These are phyloP conservation scores for Fusarium transvaalense DNA, from an alignment of 2,329 filamentous ascomycete genomes.

Conservation along the genomic window DNA sequence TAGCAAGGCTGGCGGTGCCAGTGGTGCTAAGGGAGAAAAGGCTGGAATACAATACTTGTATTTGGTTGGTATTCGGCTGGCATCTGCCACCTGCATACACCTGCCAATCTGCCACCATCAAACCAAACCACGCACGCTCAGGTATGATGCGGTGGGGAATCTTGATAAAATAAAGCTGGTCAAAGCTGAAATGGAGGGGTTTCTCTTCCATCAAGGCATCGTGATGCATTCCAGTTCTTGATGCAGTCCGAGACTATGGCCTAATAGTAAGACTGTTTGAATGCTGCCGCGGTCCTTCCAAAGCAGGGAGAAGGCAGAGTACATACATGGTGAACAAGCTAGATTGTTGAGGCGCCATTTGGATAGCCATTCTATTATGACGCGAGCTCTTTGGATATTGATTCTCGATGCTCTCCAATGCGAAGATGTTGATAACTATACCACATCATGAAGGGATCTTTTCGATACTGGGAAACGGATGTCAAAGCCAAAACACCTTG, in stretches of 20 bases:
- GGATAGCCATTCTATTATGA: background rate
- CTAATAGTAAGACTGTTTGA: slow-evolving; percentile 23
- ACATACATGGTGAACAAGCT: slow-evolving; percentile 7
- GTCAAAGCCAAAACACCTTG: background rate
- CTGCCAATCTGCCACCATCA: slow-evolving; percentile 29
- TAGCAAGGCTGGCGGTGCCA: slow-evolving; percentile 40
- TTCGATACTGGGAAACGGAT: background rate
- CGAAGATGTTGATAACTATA: slow-evolving; percentile 18
- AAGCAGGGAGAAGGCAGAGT: slow-evolving; percentile 27
- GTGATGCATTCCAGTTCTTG: slow-evolving; percentile 48
- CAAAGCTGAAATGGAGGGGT: slow-evolving; percentile 26
- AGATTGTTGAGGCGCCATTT: slow-evolving; percentile 1
- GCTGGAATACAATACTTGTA: slow-evolving; percentile 35
- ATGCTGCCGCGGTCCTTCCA: slow-evolving; percentile 11
- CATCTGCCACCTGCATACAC: slow-evolving; percentile 43
- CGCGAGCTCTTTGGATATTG: background rate
- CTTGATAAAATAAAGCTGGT: slow-evolving; percentile 29
- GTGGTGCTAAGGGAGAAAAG: slow-evolving; percentile 38
- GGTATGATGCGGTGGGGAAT: slow-evolving; percentile 36
- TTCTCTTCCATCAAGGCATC: slow-evolving; percentile 33
- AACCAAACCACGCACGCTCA: slow-evolving; percentile 20
- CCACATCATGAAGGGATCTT: slow-evolving; percentile 1
- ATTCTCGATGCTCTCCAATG: background rate
- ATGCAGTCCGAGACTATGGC: slow-evolving; percentile 13
- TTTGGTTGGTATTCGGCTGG: slow-evolving; percentile 41